These are phyloP conservation scores for Lipomyces mesembrius DNA, from an alignment of 805 yeast genomes.

Conservation along the genomic window DNA sequence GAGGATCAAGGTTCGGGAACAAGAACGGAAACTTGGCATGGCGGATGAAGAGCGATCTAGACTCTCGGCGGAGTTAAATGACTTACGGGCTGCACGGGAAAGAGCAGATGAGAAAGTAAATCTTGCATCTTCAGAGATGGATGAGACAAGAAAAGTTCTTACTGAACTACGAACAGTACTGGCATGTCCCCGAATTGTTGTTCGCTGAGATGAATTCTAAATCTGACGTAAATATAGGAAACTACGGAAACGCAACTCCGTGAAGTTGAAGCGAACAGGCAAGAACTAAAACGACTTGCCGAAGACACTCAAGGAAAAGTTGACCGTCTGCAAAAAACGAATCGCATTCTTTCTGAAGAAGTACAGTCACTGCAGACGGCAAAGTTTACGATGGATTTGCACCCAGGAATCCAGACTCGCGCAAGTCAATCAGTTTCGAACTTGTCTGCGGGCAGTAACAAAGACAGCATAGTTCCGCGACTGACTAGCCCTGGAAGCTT, in stretches of 20 bases:
- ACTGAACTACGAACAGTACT: conserved; percentile 39
- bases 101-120: conserved; percentile 38
- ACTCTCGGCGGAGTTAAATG: conserved; percentile 34
- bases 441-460: conserved; percentile 14
- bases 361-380: conserved; percentile 43
- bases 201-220: background rate
- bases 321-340: conserved; percentile 46
- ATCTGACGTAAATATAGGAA: conserved; percentile 18
- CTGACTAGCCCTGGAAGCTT: background rate
- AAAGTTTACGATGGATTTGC: conserved; percentile 31
- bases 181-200: conserved; percentile 13
- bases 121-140: conserved; percentile 43
- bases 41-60: conserved; percentile 36
- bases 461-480: conserved; percentile 5
- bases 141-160: conserved; percentile 37
- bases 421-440: conserved; percentile 22
- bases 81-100: conserved; percentile 39
- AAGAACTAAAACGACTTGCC: conserved; percentile 45
- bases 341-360: conserved; percentile 45
- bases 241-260: conserved; percentile 41
- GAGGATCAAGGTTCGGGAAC: conserved; percentile 51
- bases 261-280: conserved; percentile 43
- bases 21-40: conserved; percentile 47
- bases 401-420: conserved; percentile 6
- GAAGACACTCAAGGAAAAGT: conserved; percentile 47